Conservation (phyloP, 371 early-diverging fungal species). For the Saksenaea vasiformis region DNA sequence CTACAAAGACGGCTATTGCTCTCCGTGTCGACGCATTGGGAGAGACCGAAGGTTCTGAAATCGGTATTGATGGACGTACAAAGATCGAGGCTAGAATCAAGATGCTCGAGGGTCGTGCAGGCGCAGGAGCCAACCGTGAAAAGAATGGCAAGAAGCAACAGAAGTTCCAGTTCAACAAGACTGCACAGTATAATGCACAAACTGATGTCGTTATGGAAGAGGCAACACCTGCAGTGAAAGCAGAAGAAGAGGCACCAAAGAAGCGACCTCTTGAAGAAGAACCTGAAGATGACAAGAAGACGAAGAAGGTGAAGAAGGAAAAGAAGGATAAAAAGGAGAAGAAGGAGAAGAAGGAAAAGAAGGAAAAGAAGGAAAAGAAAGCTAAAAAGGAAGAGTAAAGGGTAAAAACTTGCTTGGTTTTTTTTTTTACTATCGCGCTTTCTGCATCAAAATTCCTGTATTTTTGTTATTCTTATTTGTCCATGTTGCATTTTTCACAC, state of each 20-base stretch:
- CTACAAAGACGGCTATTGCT: conserved; percentile 91
- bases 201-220: conserved; percentile 44
- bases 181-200: conserved; percentile 39
- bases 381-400: conserved; percentile 44
- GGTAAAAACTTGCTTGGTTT: conserved; percentile 4
- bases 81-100: conserved; percentile 88
- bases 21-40: conserved; percentile 96
- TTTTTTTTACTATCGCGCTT: background rate
- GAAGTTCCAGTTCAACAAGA: conserved; percentile 63
- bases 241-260: conserved; percentile 33
- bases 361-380: conserved; percentile 52
- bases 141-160: conserved; percentile 68
- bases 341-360: conserved; percentile 46
- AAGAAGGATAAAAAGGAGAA: conserved; percentile 50
- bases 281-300: conserved; percentile 38
- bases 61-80: conserved; percentile 84
- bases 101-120: conserved; percentile 76
- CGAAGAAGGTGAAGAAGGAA: conserved; percentile 29
- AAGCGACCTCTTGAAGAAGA: conserved; percentile 54
- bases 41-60: conserved; percentile 78
- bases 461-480: background rate
- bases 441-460: background rate
- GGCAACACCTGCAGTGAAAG: conserved; percentile 18
- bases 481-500: too few species aligned
- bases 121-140: conserved; percentile 53